Evolutionary conservation across 176 grass and related monocot genomes (phyloP), one percentile per base, ranked within the genome.

Genomic region (Typha latifolia): DNA sequence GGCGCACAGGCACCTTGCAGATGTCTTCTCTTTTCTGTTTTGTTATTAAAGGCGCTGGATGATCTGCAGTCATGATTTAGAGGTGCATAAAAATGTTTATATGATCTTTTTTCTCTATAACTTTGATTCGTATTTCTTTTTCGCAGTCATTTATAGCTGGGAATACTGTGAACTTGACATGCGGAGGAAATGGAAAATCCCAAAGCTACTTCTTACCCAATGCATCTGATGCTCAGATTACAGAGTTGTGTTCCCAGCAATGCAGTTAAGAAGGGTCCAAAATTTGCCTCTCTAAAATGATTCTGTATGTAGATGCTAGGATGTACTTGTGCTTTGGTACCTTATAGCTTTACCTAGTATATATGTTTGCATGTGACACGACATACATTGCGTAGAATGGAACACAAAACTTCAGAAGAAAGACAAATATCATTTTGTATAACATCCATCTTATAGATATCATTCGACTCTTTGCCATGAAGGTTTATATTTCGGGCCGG

Each of bases 231-330:
- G 66, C 67, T 47, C 82, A 70, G 49, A 85, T 85, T 64, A 52
- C 59, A 20, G 71, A 85, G 15, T 62, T 96, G 18, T 96, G 91
- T 77, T 65, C 59, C 55, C 77, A 88, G 61, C 79, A 91, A 27
- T 96, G 91, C 70, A 71, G 49, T 49, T 83, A 71, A 81, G 47
- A 59, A 47, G 69, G 69, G 61, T 16, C 15, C 50, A 63, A 71
- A 67, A 51, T 47, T 69, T 65, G 27, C 48, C 67, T 66, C 55
- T 56, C 62, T 24, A 65, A 14, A 22, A 8, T 80, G 67, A 32
- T 81, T 81, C 55, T 71, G 72, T 27, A 47, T 82, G 62, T 79
- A 69, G 53, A 79, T 82, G 34, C 16, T 73, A 18, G 72, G 29
- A 61, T 65, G 18, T 69, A 72, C 67, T 3, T 64, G 55, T 19